Percentiles rank a stretch among this genome's conserved stretches.
phyloP scores from a whole-genome alignment of 83 land plant species.

The Thuja plicata region DNA sequence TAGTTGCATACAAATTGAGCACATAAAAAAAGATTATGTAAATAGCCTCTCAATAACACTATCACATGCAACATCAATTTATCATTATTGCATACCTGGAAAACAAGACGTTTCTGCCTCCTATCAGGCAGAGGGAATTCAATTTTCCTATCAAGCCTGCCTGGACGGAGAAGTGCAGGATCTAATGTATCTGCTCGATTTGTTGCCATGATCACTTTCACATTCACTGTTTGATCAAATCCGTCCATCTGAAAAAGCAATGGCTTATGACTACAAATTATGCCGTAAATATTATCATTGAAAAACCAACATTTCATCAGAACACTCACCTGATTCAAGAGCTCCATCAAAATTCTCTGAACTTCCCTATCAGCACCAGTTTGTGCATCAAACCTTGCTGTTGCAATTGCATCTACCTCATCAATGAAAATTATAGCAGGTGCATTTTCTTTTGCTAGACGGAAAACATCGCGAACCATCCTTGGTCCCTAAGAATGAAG shows the following conservation, averaged over 20 bases:
- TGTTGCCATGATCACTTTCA: conserved; percentile 96
- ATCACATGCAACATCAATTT: not conserved
- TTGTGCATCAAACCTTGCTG: conserved; percentile 97
- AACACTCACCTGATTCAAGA: conserved; percentile 78
- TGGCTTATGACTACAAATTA: not conserved
- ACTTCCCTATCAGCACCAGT: conserved; percentile 98
- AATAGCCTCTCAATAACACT: not conserved
- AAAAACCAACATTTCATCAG: not conserved
- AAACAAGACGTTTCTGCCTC: conserved; percentile 91
- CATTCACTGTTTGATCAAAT: conserved; percentile 74
- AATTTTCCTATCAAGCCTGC: conserved; percentile 85
- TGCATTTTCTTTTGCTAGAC: conserved; percentile 97
- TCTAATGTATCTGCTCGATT: conserved; percentile 94
- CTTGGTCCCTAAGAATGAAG: conserved; percentile 72
- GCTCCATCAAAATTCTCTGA: conserved; percentile 94
- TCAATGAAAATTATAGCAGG: conserved; percentile 93
- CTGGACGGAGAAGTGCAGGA: conserved; percentile 92
- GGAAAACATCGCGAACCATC: conserved; percentile 95
- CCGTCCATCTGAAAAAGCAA: conserved; percentile 73
- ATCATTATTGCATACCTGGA: conserved; percentile 50
- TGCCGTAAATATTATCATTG: not conserved
- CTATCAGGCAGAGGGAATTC: conserved; percentile 91
- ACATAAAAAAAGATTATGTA: not conserved
- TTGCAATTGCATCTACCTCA: conserved; percentile 92
- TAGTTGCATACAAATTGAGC: not conserved